phyloP scores from a whole-genome alignment of 768 basidiomycete genomes.

The Tulasnella calospora region DNA sequence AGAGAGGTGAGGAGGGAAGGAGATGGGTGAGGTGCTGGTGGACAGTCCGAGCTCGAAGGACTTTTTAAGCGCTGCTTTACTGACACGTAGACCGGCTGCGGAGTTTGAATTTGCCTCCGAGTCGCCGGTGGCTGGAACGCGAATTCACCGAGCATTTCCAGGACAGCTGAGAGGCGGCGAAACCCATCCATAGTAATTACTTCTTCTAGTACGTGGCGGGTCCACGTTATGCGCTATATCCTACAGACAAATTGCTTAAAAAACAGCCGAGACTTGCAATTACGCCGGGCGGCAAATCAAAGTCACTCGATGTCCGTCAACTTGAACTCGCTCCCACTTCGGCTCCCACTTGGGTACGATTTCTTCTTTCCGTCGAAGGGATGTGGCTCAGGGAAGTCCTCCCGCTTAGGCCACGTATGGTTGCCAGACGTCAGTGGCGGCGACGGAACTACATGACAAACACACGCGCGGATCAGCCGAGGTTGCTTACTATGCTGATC shows the following conservation, averaged over 20 bases:
- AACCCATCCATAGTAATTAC: not conserved
- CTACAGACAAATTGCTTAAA: conserved; percentile 1
- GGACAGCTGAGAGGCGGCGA: not conserved
- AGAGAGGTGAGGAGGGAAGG: not conserved
- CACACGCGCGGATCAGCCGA: conserved; percentile 5
- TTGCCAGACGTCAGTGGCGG: conserved; percentile 60
- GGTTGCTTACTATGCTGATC: not conserved
- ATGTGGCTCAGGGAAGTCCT: conserved; percentile 73
- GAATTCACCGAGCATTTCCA: not conserved
- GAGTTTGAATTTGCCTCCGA: conserved; percentile 1
- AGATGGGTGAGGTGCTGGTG: conserved; percentile 6
- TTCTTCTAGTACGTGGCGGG: conserved; percentile 3
- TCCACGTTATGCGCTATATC: not conserved
- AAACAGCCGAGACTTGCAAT: not conserved
- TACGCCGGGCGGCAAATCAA: not conserved
- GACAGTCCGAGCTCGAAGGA: not conserved
- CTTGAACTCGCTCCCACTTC: conserved; percentile 61
- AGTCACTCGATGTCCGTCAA: conserved; percentile 24
- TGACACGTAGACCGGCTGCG: conserved; percentile 13
- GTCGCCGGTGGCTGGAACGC: not conserved
- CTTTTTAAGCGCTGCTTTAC: not conserved
- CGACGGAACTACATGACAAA: conserved; percentile 43
- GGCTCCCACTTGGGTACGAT: conserved; percentile 61
- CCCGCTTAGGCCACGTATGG: conserved; percentile 66
- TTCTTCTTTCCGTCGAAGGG: conserved; percentile 49